These are phyloP conservation scores for Botrytis hyacinthi DNA, from an alignment of 2,329 filamentous ascomycete species.

Conservation along the genomic window DNA sequence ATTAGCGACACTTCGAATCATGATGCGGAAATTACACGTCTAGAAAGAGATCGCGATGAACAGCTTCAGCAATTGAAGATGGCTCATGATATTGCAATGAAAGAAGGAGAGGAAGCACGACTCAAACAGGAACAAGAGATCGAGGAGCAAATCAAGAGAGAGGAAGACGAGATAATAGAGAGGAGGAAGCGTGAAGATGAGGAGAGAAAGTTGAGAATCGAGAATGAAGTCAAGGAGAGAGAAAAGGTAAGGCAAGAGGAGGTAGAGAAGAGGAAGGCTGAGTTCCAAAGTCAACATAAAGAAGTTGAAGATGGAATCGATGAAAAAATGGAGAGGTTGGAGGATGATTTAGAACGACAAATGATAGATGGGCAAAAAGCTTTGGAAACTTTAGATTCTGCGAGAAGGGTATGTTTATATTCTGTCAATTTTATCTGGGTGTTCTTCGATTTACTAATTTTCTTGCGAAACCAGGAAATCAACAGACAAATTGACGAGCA, in stretches of 20 bases:
- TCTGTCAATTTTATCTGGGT: background rate
- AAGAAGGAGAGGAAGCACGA: constrained; percentile 22
- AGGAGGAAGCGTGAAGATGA: constrained; percentile 27
- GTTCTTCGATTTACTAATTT: background rate
- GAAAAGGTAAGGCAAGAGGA: constrained; percentile 27
- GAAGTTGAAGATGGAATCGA: constrained; percentile 29
- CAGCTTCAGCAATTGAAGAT: constrained; percentile 28
- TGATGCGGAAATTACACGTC: constrained; percentile 30
- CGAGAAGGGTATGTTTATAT: constrained; percentile 27
- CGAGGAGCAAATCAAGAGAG: constrained; percentile 23
- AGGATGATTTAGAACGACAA: constrained; percentile 34
- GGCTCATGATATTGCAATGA: constrained; percentile 26
- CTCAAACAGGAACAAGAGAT: constrained; percentile 25
- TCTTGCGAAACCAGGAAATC: constrained; percentile 28
- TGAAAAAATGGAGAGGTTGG: constrained; percentile 31
- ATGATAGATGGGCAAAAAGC: constrained; percentile 31
- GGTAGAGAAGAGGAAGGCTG: constrained; percentile 26
- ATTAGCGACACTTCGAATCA: constrained; percentile 31
- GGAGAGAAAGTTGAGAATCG: constrained; percentile 24
- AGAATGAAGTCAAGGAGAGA: constrained; percentile 20
- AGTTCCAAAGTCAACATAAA: constrained; percentile 28
- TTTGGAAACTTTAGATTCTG: constrained; percentile 32
- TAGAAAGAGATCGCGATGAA: constrained; percentile 30
- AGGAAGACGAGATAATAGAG: constrained; percentile 29
- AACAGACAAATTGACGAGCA: constrained; percentile 34